These are phyloP conservation scores for Senecio squalidus DNA, from an alignment of 140 eudicot species.

Conservation along the genomic window DNA sequence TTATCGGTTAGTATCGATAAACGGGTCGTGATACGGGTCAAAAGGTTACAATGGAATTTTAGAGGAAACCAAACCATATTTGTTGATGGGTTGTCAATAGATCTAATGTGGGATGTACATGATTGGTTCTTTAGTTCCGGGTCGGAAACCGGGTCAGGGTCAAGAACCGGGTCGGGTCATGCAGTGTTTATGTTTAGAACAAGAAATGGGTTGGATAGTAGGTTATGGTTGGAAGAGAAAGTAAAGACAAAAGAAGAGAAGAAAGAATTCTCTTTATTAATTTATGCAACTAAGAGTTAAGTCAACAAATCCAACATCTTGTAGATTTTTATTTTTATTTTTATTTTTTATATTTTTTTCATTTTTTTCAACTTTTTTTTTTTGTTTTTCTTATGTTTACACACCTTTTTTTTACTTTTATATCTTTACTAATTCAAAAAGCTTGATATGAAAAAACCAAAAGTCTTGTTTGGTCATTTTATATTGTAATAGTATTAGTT, in stretches of 20 bases:
- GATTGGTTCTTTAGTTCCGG: slow-evolving; percentile 66
- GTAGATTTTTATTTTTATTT: background rate
- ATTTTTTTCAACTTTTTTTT: background rate
- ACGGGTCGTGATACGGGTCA: slow-evolving; percentile 72
- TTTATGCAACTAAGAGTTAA: slow-evolving; percentile 69
- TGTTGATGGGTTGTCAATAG: slow-evolving; percentile 80
- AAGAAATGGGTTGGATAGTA: slow-evolving; percentile 72
- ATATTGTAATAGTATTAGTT: slow-evolving; percentile 7
- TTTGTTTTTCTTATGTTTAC: background rate
- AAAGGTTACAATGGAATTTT: slow-evolving; percentile 84
- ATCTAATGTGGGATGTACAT: slow-evolving; percentile 95
- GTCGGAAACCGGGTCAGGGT: slow-evolving; percentile 19
- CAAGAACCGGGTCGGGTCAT: slow-evolving; percentile 32
- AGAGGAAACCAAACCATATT: slow-evolving; percentile 85
- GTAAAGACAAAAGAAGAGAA: slow-evolving; percentile 43
- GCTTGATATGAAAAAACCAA: slow-evolving; percentile 6
- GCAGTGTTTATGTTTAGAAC: slow-evolving; percentile 86
- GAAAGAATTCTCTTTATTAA: slow-evolving; percentile 60
- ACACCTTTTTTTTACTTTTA: background rate
- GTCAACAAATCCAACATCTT: slow-evolving; percentile 15
- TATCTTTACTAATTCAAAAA: slow-evolving; percentile 9
- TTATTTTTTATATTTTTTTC: background rate
- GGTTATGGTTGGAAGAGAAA: slow-evolving; percentile 87
- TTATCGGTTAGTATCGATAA: slow-evolving; percentile 66
- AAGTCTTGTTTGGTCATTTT: slow-evolving; percentile 6